Base-by-base conservation (phyloP, 129 eudicot species). In the Mikania micrantha region DNA sequence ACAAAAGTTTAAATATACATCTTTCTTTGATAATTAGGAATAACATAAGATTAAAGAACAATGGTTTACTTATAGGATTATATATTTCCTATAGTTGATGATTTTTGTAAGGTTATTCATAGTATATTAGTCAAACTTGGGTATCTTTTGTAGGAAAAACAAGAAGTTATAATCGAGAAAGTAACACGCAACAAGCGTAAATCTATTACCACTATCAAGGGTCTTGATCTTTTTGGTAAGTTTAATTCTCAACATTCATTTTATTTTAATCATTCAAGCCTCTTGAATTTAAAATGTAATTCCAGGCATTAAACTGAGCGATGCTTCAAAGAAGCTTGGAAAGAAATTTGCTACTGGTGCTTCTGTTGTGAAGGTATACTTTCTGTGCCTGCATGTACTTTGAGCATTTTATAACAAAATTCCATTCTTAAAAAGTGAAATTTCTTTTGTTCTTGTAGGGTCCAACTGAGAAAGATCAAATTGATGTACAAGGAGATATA, bases 281-380 rank as follows among this genome's bases (percentile, higher is more conserved):
- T 24, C 32, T 22, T 39, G 47, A 10, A 11, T 13, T 2, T 41
- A 17, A 21, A 22, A 0, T 16, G 44, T 42, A 19, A 29, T 76
- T 76, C 41, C 79, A 93, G 98, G 96, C 39, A 90, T 93, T 72
- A 94, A 94, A 58, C 88, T 94, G 41, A 85, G 87, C 69, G 99
- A 94, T 74, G 99, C 99, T 69, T 94, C 99, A 27, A 94, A 94
- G 83, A 94, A 89, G 84, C 96, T 94, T 66, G 99, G 99, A n/a
- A 93, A 93, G 72, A 93, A 93, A 81, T 93, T 93, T 78, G 99
- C 99, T 17, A 94, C 99, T 9, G 99, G 99, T 29, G 99, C 96
- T 50, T 94, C 99, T 47, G 95, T 94, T 36, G 96, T 89, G 28
- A 94, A 94, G 95, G 99, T 94, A 64, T 32, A 60, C 66, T 9